Conservation (phyloP, 148 eudicot species). For the Simmondsia chinensis region DNA sequence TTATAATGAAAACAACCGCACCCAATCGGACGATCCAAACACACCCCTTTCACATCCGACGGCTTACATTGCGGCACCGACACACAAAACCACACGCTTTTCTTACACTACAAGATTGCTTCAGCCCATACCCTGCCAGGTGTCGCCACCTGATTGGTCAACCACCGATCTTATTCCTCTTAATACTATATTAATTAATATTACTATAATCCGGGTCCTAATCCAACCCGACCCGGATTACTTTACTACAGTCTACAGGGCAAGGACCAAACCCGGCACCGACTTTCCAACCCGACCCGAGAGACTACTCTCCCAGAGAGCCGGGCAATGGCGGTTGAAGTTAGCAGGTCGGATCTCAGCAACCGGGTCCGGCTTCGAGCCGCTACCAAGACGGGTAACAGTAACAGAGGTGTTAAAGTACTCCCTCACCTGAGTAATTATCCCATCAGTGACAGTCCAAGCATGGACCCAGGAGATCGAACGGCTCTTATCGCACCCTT, state of each 20-base stretch:
- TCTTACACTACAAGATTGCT: not conserved
- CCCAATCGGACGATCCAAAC: too few species aligned
- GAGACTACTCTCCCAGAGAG: slow-evolving; percentile 56
- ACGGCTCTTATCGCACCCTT: slow-evolving; percentile 44
- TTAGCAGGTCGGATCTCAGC: slow-evolving; percentile 12
- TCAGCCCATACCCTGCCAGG: slow-evolving; percentile 5
- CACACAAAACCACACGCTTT: too few species aligned
- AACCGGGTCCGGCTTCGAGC: not conserved
- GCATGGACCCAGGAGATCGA: slow-evolving; percentile 67
- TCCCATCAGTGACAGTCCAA: slow-evolving; percentile 68
- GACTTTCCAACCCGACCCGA: slow-evolving; percentile 50
- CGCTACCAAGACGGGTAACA: slow-evolving; percentile 40
- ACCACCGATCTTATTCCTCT: too few species aligned
- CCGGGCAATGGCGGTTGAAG: slow-evolving; percentile 11
- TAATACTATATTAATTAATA: too few species aligned
- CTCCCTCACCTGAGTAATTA: slow-evolving; percentile 61
- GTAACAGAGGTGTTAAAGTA: slow-evolving; percentile 73
- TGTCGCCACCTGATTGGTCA: too few species aligned
- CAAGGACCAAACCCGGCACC: slow-evolving; percentile 69
- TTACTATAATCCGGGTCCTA: too few species aligned
- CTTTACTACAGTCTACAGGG: too few species aligned
- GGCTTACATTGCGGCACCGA: not conserved
- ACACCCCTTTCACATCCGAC: too few species aligned
- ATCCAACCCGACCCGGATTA: too few species aligned
- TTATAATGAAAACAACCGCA: too few species aligned